Evolutionary conservation across 2,329 filamentous ascomycete genomes (phyloP).

Genomic region (Venturia nashicola): DNA sequence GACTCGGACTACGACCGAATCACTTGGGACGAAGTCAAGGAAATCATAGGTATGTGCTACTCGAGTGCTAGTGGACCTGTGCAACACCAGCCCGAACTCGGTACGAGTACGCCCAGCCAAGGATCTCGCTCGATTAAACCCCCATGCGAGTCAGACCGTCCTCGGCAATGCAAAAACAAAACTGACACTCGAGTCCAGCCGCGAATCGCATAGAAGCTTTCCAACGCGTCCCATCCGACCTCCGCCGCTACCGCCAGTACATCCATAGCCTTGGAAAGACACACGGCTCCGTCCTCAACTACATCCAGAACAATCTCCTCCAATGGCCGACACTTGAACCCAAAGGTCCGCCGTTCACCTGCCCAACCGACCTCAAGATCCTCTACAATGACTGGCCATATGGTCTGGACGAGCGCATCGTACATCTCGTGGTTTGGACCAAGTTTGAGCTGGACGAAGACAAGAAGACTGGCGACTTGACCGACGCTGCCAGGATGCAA

Average conservation of each 20-base stretch:
- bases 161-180: background rate
- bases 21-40: constrained; percentile 57
- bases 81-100: background rate
- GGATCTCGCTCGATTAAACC: background rate
- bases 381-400: constrained; percentile 93
- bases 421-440: constrained; percentile 85
- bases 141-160: background rate
- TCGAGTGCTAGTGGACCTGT: background rate
- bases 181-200: constrained; percentile 19
- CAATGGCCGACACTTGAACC: constrained; percentile 46
- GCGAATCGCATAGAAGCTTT: constrained; percentile 65
- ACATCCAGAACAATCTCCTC: constrained; percentile 59
- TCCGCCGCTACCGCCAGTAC: constrained; percentile 67
- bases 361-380: constrained; percentile 53
- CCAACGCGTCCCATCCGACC: constrained; percentile 61
- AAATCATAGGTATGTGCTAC: constrained; percentile 39
- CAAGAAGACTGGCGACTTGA: constrained; percentile 51
- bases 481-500: constrained; percentile 45
- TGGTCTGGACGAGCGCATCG: constrained; percentile 62
- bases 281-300: constrained; percentile 68
- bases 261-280: constrained; percentile 49
- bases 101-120: background rate
- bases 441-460: constrained; percentile 74
- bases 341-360: constrained; percentile 11
- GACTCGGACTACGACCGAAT: constrained; percentile 52